phyloP scores from a whole-genome alignment of 495 filamentous ascomycete genomes.

The Physcia stellaris region DNA sequence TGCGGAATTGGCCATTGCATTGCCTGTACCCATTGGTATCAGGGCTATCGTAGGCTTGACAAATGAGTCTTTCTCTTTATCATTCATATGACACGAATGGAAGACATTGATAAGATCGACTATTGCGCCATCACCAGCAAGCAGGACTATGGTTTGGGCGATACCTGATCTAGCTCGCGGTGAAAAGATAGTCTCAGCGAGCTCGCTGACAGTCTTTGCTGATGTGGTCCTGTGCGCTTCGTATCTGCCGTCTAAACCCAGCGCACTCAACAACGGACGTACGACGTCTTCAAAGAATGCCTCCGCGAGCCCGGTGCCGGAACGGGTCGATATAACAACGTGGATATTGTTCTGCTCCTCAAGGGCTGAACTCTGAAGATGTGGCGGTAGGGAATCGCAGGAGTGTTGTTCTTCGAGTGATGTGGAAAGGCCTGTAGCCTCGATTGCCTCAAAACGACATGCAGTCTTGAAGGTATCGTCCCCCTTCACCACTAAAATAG shows the following conservation, averaged over 20 bases:
- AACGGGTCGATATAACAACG: slow-evolving; percentile 58
- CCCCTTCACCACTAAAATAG: no score
- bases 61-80: slow-evolving; percentile 11
- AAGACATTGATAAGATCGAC: slow-evolving; percentile 63
- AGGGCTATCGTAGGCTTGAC: slow-evolving; percentile 44
- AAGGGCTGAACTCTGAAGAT: no score
- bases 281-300: slow-evolving; percentile 43
- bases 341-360: slow-evolving; percentile 37
- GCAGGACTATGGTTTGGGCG: slow-evolving; percentile 50
- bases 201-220: slow-evolving; percentile 42
- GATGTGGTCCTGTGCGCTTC: slow-evolving; percentile 43
- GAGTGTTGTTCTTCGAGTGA: no score
- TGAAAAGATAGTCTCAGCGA: slow-evolving; percentile 37
- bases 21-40: slow-evolving; percentile 74
- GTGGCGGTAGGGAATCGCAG: no score
- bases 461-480: no score
- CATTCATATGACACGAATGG: no score
- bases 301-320: slow-evolving; percentile 51
- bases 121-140: slow-evolving; percentile 78
- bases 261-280: slow-evolving; percentile 37
- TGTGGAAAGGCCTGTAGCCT: no score
- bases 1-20: slow-evolving; percentile 67
- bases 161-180: slow-evolving; percentile 31
- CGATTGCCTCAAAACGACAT: no score
- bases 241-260: slow-evolving; percentile 29